Conservation (phyloP, 257 asterid species). For the Nicotiana noctiflora region DNA sequence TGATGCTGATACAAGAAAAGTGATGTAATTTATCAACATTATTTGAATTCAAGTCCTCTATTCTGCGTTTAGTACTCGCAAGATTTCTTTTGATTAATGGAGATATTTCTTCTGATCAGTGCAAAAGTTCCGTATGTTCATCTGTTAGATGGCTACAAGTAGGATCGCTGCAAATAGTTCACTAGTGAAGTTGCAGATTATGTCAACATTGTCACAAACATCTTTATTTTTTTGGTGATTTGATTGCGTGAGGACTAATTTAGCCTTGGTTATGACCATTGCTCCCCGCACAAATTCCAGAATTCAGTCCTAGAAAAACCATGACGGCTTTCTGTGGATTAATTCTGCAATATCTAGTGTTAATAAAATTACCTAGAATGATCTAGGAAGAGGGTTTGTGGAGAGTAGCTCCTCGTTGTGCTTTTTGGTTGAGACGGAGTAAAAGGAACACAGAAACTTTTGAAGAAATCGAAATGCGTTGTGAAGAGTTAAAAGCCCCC, state of each 20-base stretch:
- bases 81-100: background rate
- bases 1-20: background rate
- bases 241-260: background rate
- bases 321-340: background rate
- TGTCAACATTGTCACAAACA: background rate
- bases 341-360: background rate
- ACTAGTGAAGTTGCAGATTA: background rate
- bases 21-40: background rate
- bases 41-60: background rate
- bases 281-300: background rate
- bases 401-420: background rate
- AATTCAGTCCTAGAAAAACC: background rate
- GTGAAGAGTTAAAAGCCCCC: background rate
- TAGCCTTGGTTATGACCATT: background rate
- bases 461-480: background rate
- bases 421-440: constrained; percentile 5
- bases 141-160: background rate
- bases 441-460: background rate
- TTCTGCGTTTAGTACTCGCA: background rate
- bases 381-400: background rate
- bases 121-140: background rate
- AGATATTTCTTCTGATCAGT: background rate
- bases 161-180: background rate
- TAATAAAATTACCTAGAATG: background rate
- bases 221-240: background rate